phyloP scores from a whole-genome alignment of 768 basidiomycete species.

The Boletus sensibilis region DNA sequence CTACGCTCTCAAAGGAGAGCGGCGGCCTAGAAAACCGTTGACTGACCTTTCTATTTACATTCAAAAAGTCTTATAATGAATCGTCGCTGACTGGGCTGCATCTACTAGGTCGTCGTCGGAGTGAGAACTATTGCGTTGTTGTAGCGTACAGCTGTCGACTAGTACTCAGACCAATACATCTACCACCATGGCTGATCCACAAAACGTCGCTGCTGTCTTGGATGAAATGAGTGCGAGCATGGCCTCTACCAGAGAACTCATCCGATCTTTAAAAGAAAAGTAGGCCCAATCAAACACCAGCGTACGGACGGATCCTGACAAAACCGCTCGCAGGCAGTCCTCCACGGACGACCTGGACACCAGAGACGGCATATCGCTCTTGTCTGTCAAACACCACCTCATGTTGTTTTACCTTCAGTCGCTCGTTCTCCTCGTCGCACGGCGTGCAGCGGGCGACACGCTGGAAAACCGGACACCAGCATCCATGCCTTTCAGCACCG shows the following conservation, averaged over 20 bases:
- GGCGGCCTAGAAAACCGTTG: conserved; percentile 69
- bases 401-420: conserved; percentile 86
- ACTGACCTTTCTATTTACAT: conserved; percentile 39
- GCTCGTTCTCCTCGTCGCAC: conserved; percentile 69
- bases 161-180: neutral
- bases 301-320: conserved; percentile 14
- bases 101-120: conserved; percentile 1
- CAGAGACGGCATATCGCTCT: conserved; percentile 83
- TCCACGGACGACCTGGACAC: conserved; percentile 45
- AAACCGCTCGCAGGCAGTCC: conserved; percentile 24
- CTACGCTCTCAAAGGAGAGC: conserved; percentile 43
- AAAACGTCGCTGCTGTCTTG: conserved; percentile 28
- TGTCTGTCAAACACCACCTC: conserved; percentile 83
- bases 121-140: neutral
- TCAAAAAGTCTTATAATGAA: neutral
- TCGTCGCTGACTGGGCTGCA: conserved; percentile 8
- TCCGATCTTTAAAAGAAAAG: conserved; percentile 58
- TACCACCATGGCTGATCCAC: conserved; percentile 19
- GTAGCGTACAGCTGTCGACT: conserved; percentile 2
- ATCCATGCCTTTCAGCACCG: conserved; percentile 48
- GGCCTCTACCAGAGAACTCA: conserved; percentile 53
- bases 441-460: conserved; percentile 65
- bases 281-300: conserved; percentile 32
- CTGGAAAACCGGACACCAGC: conserved; percentile 52
- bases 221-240: conserved; percentile 66